A percentile compares a stretch with the other conserved stretches of the same genome.
Evolutionary conservation across 192 early-diverging fungal species (phyloP).

Genomic region (Funneliformis geosporum): DNA sequence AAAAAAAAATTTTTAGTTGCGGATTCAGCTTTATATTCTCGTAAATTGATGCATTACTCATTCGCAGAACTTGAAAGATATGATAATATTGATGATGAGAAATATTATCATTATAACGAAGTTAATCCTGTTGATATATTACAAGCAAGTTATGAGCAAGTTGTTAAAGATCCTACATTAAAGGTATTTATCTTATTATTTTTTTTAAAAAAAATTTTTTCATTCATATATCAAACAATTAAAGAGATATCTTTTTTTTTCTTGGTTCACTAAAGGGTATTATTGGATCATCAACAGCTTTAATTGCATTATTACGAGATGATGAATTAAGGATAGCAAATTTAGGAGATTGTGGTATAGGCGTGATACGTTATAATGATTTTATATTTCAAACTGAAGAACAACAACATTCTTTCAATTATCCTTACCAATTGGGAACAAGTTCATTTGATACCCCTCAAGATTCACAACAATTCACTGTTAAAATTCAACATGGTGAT

Average conservation of each 20-base stretch:
- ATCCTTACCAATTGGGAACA: constrained; percentile 94
- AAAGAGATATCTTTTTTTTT: too few relatives aligned
- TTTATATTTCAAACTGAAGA: constrained; percentile 94
- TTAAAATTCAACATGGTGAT: constrained; percentile 90
- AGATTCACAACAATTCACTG: constrained; percentile 80
- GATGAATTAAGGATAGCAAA: constrained; percentile 94
- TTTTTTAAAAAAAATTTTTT: background rate
- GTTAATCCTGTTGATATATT: constrained; percentile 84
- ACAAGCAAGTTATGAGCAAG: constrained; percentile 74
- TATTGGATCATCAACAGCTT: constrained; percentile 90
- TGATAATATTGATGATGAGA: constrained; percentile 77
- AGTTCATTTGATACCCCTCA: constrained; percentile 76
- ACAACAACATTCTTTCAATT: constrained; percentile 99
- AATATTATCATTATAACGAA: constrained; percentile 78
- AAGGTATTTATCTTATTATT: constrained; percentile 51
- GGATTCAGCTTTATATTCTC: constrained; percentile 88
- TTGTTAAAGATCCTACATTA: constrained; percentile 67
- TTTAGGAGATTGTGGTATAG: constrained; percentile 92
- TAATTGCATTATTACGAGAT: constrained; percentile 82
- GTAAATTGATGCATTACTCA: constrained; percentile 93
- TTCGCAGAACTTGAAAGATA: constrained; percentile 80
- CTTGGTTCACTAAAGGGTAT: constrained; percentile 53
- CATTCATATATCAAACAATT: background rate
- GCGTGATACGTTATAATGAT: constrained; percentile 83
- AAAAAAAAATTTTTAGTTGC: constrained; percentile 56